Base-by-base conservation (phyloP, 495 filamentous ascomycete genomes). In the Aspergillus hancockii region DNA sequence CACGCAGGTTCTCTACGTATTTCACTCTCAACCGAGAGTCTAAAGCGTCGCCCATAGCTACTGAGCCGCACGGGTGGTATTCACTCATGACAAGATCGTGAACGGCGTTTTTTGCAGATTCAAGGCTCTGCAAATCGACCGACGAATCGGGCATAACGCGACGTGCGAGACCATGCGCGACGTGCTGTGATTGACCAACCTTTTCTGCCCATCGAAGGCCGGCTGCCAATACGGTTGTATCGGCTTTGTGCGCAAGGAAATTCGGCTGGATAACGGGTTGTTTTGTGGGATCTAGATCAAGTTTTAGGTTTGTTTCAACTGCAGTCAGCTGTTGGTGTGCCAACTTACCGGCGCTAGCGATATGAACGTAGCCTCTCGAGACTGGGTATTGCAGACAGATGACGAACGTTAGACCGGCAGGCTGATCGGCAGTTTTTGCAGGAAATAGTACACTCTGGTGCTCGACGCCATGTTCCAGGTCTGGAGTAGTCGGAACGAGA, bases 1-100 rank as follows among this genome's bases (percentile, higher is more conserved):
- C 76, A 14, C 82, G 70, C 52, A 85, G 57, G 12, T 78, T 74
- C 45, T 67, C 54, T 1, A 80, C 75, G 0, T 78, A 79, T 55
- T 84, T 76, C 3, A 85, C 80, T 36, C 58, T 63, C 59, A 84
- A 55, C 23, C 68, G 55, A 4, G 71, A 64, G 65, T 82, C 76
- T 0, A 85, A 76, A 1, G 85, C 83, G 4, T 3, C 38, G 16
- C 16, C 10, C 38, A 41, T 41, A 12, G 38, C 38, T 2, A 12
- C 12, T 41, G 38, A 16, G 5, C 38, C 38, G 14, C 12, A 12
- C 12, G 38, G 38, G 38, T 41, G 38, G 14, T n/a, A 41, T 16
- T 16, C 16, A 6, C 10, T 41, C 14, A 41, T 1, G 14, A 14
- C 16, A 14, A 16, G 12, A 7, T 41, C 16, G 38, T 16, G 12